Evolutionary conservation across 202 grass and related monocot genomes (phyloP).

Genomic region (Panicum hallii): DNA sequence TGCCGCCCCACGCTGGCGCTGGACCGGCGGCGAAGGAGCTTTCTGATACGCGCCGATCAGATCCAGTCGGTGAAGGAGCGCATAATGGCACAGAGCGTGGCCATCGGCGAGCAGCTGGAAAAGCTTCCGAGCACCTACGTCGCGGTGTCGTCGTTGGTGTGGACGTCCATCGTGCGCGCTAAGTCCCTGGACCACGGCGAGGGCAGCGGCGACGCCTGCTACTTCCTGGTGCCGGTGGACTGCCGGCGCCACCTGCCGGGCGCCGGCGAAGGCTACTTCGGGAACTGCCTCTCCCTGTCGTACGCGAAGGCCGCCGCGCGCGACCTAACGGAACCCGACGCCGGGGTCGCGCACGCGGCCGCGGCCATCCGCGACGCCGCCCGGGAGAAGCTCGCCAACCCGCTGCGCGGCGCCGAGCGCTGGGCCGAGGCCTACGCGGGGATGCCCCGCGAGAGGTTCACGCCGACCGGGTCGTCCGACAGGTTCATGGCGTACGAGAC

Average conservation of each 20-base stretch:
- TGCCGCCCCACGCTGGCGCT: not conserved
- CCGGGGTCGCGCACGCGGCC: not conserved
- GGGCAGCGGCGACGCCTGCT: not conserved
- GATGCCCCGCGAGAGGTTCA: not conserved
- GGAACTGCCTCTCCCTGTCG: conserved; percentile 19
- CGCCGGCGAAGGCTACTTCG: conserved; percentile 6
- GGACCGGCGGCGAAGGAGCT: conserved; percentile 12
- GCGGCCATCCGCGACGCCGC: not conserved
- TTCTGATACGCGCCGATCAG: not conserved
- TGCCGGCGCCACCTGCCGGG: not conserved
- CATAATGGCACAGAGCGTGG: not conserved
- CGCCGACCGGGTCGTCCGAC: not conserved
- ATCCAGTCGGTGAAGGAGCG: conserved; percentile 35
- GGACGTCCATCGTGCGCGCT: conserved; percentile 21
- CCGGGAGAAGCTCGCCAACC: not conserved
- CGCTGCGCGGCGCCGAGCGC: not conserved
- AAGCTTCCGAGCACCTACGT: not conserved
- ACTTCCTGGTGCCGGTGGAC: not conserved
- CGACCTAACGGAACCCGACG: not conserved
- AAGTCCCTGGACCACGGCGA: not conserved
- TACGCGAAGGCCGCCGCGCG: not conserved
- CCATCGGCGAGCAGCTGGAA: not conserved
- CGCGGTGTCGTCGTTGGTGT: conserved; percentile 23
- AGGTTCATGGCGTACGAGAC: conserved; percentile 12
- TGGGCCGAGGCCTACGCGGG: not conserved